Percentiles rank a stretch among this genome's conserved stretches.
phyloP scores from a whole-genome alignment of 2,329 filamentous ascomycete genomes.

The Alternaria triticina region DNA sequence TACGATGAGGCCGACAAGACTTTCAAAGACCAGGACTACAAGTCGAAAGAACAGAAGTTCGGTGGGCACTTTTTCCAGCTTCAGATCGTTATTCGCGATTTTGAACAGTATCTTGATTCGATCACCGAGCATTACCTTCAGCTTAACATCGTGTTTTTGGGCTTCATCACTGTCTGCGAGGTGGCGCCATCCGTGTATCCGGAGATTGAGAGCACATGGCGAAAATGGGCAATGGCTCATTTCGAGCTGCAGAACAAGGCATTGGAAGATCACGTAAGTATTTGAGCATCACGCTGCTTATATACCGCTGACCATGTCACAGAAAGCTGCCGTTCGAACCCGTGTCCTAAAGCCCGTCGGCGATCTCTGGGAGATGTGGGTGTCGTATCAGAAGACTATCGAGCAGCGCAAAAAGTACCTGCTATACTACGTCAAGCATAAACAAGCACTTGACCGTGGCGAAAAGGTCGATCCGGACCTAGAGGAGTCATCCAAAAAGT shows the following conservation, averaged over 20 bases:
- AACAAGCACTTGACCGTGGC: slow-evolving; percentile 76
- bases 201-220: slow-evolving; percentile 93
- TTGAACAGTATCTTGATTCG: slow-evolving; percentile 90
- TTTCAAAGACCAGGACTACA: slow-evolving; percentile 82
- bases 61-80: slow-evolving; percentile 90
- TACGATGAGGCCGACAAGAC: slow-evolving; percentile 67
- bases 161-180: slow-evolving; percentile 82
- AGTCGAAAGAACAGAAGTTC: slow-evolving; percentile 82
- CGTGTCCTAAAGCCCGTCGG: slow-evolving; percentile 86
- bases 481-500: slow-evolving; percentile 83
- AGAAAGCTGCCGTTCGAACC: slow-evolving; percentile 72
- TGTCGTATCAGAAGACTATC: slow-evolving; percentile 86
- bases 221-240: slow-evolving; percentile 85
- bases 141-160: slow-evolving; percentile 79
- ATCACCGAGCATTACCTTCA: slow-evolving; percentile 79
- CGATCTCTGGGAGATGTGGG: slow-evolving; percentile 77
- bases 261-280: slow-evolving; percentile 79
- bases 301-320: slow-evolving; percentile 20
- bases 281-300: background rate
- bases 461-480: slow-evolving; percentile 90
- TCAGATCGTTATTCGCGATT: slow-evolving; percentile 89
- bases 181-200: slow-evolving; percentile 66
- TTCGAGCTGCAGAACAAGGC: slow-evolving; percentile 84
- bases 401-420: slow-evolving; percentile 94
- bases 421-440: slow-evolving; percentile 83